Evolutionary conservation across 169 alveolate genomes (phyloP), one percentile per base, ranked within the genome.

Genomic region (Plasmodium inui): DNA sequence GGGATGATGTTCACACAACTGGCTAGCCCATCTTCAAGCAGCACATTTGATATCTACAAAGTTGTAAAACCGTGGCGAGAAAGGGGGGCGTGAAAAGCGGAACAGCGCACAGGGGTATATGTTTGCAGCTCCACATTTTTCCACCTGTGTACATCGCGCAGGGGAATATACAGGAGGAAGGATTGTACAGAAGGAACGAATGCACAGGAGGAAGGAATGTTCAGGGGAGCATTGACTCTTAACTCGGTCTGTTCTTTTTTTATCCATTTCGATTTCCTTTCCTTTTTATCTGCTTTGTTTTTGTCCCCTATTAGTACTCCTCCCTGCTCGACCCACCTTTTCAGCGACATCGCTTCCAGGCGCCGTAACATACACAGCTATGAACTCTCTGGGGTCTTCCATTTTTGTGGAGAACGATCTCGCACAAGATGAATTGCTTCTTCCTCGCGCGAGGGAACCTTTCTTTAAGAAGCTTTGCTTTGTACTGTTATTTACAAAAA

Each of bases 281-380:
- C 41, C 1, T 61, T 5, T 26, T 28, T 46, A 28, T 53, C 50
- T 41, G 12, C n/a, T 14, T 0, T 46, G n/a, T 17, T 50, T 17
- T 14, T 50, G 12, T 3, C 22, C 61, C 26, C 61, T 50, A 14
- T 50, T 14, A 17, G 61, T 50, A 44, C 61, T 50, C 26, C 61
- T 26, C 14, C 83, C 6, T 26, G 12, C 5, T 19, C 12, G n/a
- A 26, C 19, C 1, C 50, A 89, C 94, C 28, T 79, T 79, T 67
- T 89, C 94, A 17, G 94, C 94, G 32, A 89, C 90, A n/a, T 89
- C 94, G 17, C 70, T 89, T 46, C 57, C 82, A 32, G 94, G 94
- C 7, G 94, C 57, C 30, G 94, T 89, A 5, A 89, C 94, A 67
- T 89, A 89, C 2, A 79, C 94, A 6, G 83, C 94, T 79, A 89